These are phyloP conservation scores for Phaeosphaeria sp. DNA, from an alignment of 2,329 filamentous ascomycete genomes.

Conservation along the genomic window DNA sequence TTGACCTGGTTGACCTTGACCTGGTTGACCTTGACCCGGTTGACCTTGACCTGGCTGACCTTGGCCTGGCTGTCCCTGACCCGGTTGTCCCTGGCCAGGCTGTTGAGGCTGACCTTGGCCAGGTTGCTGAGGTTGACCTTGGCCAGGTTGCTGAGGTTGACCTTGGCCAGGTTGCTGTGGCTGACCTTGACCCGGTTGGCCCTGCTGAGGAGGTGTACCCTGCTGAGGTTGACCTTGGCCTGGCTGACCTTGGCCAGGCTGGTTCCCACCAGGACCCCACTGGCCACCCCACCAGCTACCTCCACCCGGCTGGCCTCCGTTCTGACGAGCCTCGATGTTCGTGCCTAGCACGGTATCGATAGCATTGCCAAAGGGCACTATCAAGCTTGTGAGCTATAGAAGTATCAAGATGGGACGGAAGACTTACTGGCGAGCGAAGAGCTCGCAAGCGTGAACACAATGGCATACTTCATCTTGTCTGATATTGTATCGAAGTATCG, in stretches of 20 bases:
- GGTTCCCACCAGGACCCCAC: no score
- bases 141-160: no score
- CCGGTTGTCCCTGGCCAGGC: background rate
- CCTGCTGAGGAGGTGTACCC: background rate
- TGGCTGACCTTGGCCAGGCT: no score
- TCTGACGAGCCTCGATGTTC: constrained; percentile 7
- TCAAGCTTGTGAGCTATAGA: constrained; percentile 3
- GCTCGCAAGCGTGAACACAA: constrained; percentile 31
- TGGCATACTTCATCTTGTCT: constrained; percentile 28
- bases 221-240: background rate
- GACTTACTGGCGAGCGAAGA: constrained; percentile 25
- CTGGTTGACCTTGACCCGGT: background rate
- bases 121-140: no score
- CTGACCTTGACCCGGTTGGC: no score
- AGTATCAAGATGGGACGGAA: background rate
- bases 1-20: background rate
- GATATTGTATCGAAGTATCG: background rate
- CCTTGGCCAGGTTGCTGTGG: no score
- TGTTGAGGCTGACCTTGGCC: background rate
- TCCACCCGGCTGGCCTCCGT: constrained; percentile 1
- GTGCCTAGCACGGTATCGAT: constrained; percentile 21
- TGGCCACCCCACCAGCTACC: background rate
- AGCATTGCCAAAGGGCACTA: constrained; percentile 17
- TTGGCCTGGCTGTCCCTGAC: background rate
- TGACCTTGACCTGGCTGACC: background rate